Base-by-base conservation (phyloP, 768 basidiomycete genomes). In the Pleurotus pulmonarius region DNA sequence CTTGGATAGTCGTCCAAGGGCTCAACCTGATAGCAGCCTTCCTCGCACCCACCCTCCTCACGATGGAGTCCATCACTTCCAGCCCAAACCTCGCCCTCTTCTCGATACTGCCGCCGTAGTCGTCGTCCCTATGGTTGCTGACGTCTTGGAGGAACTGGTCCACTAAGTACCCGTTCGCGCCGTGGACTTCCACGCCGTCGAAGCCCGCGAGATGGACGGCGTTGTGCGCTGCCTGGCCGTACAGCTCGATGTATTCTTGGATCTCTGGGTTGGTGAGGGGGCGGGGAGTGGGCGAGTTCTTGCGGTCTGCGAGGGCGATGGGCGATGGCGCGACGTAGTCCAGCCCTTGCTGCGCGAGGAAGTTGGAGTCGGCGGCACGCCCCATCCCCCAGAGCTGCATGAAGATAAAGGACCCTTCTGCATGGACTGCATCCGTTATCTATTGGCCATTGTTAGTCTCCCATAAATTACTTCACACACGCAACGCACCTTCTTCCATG, bases 41-140 rank as follows among this genome's bases (percentile, higher is more conserved):
- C 29, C 79, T 73, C 20, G 66, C 61, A 1, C 83, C 82, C 39
- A 83, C 72, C 0, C 69, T 74, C 8, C 68, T 64, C 38, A 64
- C 63, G 34, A 83, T 73, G 18, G 78, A 77, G 5, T 76, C 60
- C 29, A 79, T 64, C 53, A 80, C 73, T 62, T 82, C 75, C 9
- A 81, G 68, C 2, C 70, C 58, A 64, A 86, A 76, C 1, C 80
- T 71, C n/a, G 68, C 63, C 13, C 85, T 72, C 60, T 82, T 83
- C 61, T 78, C 73, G 24, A 83, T 63, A 18, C 69, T 67, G 3
- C 86, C 86, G 2, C 85, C 86, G 62, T 81, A 87, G 49, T 73
- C 69, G 63, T 84, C 83, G n/a, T 66, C 77, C 26, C 83, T 70
- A 40, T 70, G 70, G 64, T 84, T 85, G 0, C 70, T 65, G 18